A percentile compares a stretch with the other conserved stretches of the same genome.
phyloP scores from a whole-genome alignment of 2,329 filamentous ascomycete genomes.

The Onygena corvina region DNA sequence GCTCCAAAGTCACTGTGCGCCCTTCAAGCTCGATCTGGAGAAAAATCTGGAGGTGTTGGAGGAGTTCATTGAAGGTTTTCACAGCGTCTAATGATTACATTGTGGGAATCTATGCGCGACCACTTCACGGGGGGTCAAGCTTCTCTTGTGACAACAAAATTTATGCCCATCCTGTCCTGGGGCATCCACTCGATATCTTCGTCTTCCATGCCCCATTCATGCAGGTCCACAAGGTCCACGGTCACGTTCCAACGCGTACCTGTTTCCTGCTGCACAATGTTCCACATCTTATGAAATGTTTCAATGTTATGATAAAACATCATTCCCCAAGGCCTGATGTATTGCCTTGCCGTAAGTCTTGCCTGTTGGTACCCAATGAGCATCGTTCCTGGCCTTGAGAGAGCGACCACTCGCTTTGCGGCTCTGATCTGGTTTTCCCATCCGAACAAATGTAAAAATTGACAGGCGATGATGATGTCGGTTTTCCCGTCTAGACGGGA shows the following conservation, averaged over 20 bases:
- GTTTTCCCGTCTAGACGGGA: constrained; percentile 22
- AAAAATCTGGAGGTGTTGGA: not conserved
- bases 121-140: not conserved
- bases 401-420: not conserved
- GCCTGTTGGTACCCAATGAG: constrained; percentile 6
- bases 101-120: not conserved
- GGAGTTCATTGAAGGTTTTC: constrained; percentile 1
- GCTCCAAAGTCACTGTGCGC: not conserved
- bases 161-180: constrained; percentile 6
- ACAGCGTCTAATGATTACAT: constrained; percentile 1
- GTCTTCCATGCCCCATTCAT: constrained; percentile 7
- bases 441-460: constrained; percentile 34
- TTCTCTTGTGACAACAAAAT: constrained; percentile 6
- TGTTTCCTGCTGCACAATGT: constrained; percentile 4
- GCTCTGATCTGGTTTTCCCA: constrained; percentile 21
- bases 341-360: constrained; percentile 1
- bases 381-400: constrained; percentile 1
- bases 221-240: not conserved
- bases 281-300: constrained; percentile 3
- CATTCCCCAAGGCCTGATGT: constrained; percentile 7
- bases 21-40: not conserved
- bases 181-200: constrained; percentile 7
- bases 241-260: constrained; percentile 3
- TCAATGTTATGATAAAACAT: constrained; percentile 7
- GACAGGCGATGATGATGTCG: constrained; percentile 31